Evolutionary conservation across 441 rosid species (phyloP).

Genomic region (Metrosideros polymorpha): DNA sequence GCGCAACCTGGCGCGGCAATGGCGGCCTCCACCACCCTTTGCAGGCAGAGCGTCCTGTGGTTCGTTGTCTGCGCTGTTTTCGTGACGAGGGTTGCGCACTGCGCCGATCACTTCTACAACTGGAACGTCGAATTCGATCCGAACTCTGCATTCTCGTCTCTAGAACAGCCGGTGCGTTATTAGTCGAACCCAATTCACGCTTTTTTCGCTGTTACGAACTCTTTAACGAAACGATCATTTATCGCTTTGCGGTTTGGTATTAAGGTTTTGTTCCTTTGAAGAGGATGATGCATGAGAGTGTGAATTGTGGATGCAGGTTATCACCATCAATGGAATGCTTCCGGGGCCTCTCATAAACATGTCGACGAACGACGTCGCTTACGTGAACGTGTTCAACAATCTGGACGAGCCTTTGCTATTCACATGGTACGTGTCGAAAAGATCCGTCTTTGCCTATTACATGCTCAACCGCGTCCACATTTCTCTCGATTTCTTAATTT

Average conservation of each 20-base stretch:
- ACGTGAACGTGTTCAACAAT: background rate
- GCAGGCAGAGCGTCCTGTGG: background rate
- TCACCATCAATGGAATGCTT: background rate
- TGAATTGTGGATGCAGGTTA: background rate
- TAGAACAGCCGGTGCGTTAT: background rate
- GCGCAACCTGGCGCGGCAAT: background rate
- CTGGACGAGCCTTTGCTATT: background rate
- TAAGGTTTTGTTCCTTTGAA: background rate
- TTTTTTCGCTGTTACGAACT: background rate
- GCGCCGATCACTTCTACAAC: background rate
- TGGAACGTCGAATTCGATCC: background rate
- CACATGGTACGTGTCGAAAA: background rate
- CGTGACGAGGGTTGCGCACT: background rate
- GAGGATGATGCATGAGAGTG: background rate
- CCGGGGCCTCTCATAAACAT: background rate
- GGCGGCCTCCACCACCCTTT: background rate
- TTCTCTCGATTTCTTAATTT: background rate
- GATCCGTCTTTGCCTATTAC: background rate
- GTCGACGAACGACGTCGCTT: background rate
- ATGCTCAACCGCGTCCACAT: background rate
- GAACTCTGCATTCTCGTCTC: background rate
- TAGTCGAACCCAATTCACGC: background rate
- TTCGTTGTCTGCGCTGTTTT: background rate
- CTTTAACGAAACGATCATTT: background rate
- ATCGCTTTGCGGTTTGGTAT: background rate